These are phyloP conservation scores for Fragaria ananassa DNA, from an alignment of 306 rosid genomes.

Conservation along the genomic window DNA sequence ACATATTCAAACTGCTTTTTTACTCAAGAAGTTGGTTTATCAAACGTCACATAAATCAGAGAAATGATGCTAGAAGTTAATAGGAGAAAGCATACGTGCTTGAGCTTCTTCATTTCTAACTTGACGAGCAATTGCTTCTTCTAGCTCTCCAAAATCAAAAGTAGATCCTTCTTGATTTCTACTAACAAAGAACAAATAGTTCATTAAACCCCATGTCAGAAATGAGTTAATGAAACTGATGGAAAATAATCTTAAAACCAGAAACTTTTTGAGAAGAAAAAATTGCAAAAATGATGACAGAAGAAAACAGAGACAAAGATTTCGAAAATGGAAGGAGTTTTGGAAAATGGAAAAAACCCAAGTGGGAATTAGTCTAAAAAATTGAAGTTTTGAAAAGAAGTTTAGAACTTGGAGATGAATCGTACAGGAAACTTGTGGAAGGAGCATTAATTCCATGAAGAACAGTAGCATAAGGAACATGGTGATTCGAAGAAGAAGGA, in stretches of 20 bases:
- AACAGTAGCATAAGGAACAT: conserved; percentile 56
- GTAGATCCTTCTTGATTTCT: conserved; percentile 66
- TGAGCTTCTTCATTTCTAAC: conserved; percentile 78
- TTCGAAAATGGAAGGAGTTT: background rate
- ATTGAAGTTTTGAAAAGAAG: background rate
- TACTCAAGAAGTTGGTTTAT: conserved; percentile 39
- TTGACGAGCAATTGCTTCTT: conserved; percentile 84
- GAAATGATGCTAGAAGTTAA: conserved; percentile 5
- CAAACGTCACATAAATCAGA: conserved; percentile 37
- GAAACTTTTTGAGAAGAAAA: background rate
- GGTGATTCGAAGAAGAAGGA: conserved; percentile 72
- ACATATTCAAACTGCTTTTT: conserved; percentile 46
- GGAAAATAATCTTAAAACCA: background rate
- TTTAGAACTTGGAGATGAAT: conserved; percentile 11
- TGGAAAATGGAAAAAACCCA: background rate
- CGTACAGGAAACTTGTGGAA: conserved; percentile 64
- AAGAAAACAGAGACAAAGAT: background rate
- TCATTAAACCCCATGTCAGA: background rate
- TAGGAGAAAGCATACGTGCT: conserved; percentile 46
- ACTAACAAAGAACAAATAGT: background rate
- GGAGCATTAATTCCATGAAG: conserved; percentile 63
- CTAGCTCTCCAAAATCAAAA: conserved; percentile 91
- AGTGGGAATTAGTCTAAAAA: background rate
- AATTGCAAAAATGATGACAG: background rate
- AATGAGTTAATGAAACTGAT: background rate